Conservation (phyloP, 1,284 basidiomycete genomes). For the Ganoderma multipileum region DNA sequence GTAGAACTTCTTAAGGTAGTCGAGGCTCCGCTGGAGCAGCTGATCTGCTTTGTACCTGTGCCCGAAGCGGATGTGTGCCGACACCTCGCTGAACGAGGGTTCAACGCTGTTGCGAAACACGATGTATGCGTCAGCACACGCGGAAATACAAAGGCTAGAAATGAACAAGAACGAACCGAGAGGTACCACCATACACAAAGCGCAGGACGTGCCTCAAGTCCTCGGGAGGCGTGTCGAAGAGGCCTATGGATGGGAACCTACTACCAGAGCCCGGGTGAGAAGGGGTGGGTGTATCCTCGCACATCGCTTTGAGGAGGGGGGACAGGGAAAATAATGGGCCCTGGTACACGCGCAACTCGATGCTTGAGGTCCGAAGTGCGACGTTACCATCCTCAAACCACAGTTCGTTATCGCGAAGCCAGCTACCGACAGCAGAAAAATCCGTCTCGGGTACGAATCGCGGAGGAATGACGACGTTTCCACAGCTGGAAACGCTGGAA, state of each 20-base stretch:
- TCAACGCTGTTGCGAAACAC: not conserved
- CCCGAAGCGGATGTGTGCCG: conserved; percentile 12
- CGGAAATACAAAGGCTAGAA: not conserved
- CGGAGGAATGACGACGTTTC: too few relatives aligned
- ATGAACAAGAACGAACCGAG: not conserved
- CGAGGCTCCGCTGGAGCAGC: conserved; percentile 2
- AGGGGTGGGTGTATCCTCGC: not conserved
- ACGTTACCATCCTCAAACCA: conserved; percentile 25
- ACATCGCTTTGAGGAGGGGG: not conserved
- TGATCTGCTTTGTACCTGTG: conserved; percentile 18
- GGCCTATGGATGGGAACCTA: not conserved
- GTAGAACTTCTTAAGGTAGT: conserved; percentile 15
- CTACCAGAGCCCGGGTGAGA: too few relatives aligned
- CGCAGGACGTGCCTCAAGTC: conserved; percentile 1
- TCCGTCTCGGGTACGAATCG: too few relatives aligned
- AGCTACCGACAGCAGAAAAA: too few relatives aligned
- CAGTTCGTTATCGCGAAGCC: conserved; percentile 6
- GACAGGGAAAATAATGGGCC: conserved; percentile 8
- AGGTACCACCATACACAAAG: not conserved
- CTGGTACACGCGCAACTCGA: conserved; percentile 26
- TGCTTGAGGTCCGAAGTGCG: conserved; percentile 5
- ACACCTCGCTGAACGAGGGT: conserved; percentile 10
- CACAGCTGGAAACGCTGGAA: too few relatives aligned
- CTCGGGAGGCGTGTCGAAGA: not conserved
- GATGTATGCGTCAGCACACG: not conserved